Evolutionary conservation across 1,139 yeast species (phyloP), one percentile per base, ranked within the genome.

Genomic region (Saccharomycopsis crataegensis): DNA sequence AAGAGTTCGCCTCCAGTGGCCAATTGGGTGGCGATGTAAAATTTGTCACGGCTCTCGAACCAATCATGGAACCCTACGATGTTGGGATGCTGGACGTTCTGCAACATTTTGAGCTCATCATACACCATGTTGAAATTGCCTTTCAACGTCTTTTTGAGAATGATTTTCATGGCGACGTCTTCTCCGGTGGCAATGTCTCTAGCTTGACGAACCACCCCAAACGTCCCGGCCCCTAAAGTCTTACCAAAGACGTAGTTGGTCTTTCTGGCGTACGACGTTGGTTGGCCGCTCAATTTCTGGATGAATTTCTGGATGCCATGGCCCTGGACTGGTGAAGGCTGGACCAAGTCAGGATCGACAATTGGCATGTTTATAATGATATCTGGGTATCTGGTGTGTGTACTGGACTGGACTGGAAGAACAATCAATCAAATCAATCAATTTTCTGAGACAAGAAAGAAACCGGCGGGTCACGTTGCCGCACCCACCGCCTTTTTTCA

Each of bases 1-100:
- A 90, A 90, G 59, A 90, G 71, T 67, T 90, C 97, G 44, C 97
- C 97, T 28, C 97, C 97, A 1, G 87, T 83, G 34, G 96, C 96
- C 63, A 89, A 72, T 57, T 77, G 79, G 0, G 93, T 85, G 11
- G 83, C 89, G 51, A 86, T 79, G 62, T 82, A 86, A 63, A 83
- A 85, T 64, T 83, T 83, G 59, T 83, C 95, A 64, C 80, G 81
- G 48, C 88, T 79, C 69, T 90, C 97, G 67, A 89, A 90, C 93
- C 94, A 88, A 64, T 88, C 96, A 58, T 82, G 74, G 66, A 89
- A 86, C 33, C 82, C 82, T 16, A 90, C 94, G 59, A 90, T 87
- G 66, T 90, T 86, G 2, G 90, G 90, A 65, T 89, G 95, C 56
- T 78, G 66, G 60, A 90, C 72, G 59, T 75, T 76, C 62, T 78